Evolutionary conservation across 495 filamentous ascomycete species (phyloP), one percentile per base, ranked within the genome.

Genomic region (Coniosporium apollinis): DNA sequence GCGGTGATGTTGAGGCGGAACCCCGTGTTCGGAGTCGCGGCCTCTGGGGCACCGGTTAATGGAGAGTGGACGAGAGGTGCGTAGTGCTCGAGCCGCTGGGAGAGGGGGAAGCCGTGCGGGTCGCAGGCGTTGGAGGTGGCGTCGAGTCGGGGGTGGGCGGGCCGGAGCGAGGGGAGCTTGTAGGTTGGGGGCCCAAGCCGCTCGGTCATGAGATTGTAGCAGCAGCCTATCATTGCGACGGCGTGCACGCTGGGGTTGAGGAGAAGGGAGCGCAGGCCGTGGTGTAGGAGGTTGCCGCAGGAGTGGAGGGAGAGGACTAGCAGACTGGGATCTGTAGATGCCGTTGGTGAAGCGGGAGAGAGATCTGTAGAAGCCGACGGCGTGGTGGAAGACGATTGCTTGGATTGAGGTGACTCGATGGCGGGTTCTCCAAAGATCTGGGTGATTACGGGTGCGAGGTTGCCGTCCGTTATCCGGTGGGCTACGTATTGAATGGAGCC

Each of bases 251-350:
- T 65, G 1, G 84, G 79, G 47, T 93, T 94, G 22, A 83, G 49
- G 10, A 81, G 55, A 28, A 97, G 65, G 3, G 89, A 89, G 4
- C 81, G 77, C 28, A 97, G 73, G 2, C 81, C 89, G 49, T 92
- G 85, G 48, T 97, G 89, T n/a, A 87, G 71, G 10, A 97, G 74
- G 48, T 94, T 96, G 36, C 89, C 89, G 55, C 89, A 97, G 14
- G 86, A 94, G 53, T 97, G 89, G 31, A 97, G 79, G 0, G 89
- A 96, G 2, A 94, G 76, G 16, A 91, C 76, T 73, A 94, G 82
- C 21, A 93, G 60, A 20, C 13, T 13, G 24, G 2, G 9, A 13
- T 26, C 24, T 13, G 9, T 8, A 26, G 9, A 8, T 8, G 24
- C 24, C 13, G 24, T 2, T 13, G 13, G 24, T 1, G 33, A 22